Base-by-base conservation (phyloP, 73 alveolate genomes). In the Stentor roeselii region DNA sequence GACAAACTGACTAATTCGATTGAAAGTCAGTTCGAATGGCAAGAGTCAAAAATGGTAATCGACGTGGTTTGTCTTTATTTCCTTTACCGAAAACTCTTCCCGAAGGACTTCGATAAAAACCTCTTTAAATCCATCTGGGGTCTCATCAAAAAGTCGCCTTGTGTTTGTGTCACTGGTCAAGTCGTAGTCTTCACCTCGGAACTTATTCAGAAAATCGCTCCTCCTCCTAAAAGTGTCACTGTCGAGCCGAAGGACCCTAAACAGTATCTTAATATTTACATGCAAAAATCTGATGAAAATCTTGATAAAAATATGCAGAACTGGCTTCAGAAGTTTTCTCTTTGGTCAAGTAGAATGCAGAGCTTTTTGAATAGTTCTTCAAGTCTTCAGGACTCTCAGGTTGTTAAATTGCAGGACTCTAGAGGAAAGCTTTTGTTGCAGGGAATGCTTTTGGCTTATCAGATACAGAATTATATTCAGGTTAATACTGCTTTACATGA, bases 241-340 rank as follows among this genome's bases (percentile, higher is more conserved):
- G 83, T 90, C 42, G 98, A 95, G 42, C 98, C 98, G 3, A 95
- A 95, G 80, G 97, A 93, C 58, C 93, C 93, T 4, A 83, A 82
- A 4, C 38, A 3, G 14, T 82, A 83, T 59, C 60, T 85, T 76
- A 60, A 60, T 4, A 34, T 3, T 30, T 88, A 61, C 59, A 42
- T 88, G 32, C 39, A 67, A 50, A 85, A 83, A 75, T 88, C 87
- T 39, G 88, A 86, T 82, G 75, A 42, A 1, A 39, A 78, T 58
- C 80, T 88, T 74, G 60, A 74, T 14, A 58, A 60, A 38, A 36
- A 42, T n/a, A 39, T 88, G 27, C 78, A 86, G 61, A 42, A 82
- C 14, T 76, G 58, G 75, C 87, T 80, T 83, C 60, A 39, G 3
- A 67, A 86, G 38, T 88, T 88, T 42, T 82, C 90, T 15, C 37